Percentiles rank a stretch among this genome's conserved stretches.
Conservation (phyloP, 2,329 filamentous ascomycete genomes). For the Calcarisporium arbuscula region DNA sequence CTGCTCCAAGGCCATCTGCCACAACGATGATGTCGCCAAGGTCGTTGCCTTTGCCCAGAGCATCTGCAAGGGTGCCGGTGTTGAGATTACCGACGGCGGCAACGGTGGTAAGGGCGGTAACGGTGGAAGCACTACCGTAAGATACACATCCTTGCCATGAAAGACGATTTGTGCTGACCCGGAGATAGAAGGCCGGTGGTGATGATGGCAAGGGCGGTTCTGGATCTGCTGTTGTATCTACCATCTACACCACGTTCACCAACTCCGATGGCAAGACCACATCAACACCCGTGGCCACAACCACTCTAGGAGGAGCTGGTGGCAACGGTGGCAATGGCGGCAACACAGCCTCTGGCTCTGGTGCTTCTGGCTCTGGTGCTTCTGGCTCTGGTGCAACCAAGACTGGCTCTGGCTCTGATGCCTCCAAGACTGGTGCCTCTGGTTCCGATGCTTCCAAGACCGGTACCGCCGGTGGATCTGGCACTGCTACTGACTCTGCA, state of each 20-base stretch:
- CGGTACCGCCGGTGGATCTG: slow-evolving; percentile 17
- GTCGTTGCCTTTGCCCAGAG: slow-evolving; percentile 32
- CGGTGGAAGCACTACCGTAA: too few relatives aligned
- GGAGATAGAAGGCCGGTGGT: slow-evolving; percentile 3
- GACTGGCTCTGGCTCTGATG: slow-evolving; percentile 11
- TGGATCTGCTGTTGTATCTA: slow-evolving; percentile 20
- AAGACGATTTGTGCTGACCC: too few relatives aligned
- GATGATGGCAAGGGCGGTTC: slow-evolving; percentile 1
- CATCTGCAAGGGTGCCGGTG: slow-evolving; percentile 31
- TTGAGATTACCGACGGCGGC: slow-evolving; percentile 21
- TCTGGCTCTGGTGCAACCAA: slow-evolving; percentile 2
- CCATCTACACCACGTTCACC: slow-evolving; percentile 28
- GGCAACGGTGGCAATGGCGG: slow-evolving; percentile 14
- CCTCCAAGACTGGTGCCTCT: slow-evolving; percentile 17
- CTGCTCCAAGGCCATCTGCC: slow-evolving; percentile 41
- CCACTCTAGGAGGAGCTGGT: slow-evolving; percentile 19
- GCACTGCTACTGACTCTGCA: slow-evolving; percentile 14
- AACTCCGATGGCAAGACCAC: slow-evolving; percentile 26
- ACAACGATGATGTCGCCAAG: slow-evolving; percentile 24
- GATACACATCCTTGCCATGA: too few relatives aligned
- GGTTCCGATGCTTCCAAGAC: slow-evolving; percentile 17
- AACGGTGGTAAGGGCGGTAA: slow-evolving; percentile 5
- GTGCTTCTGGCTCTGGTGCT: slow-evolving; percentile 9
- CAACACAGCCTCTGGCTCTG: neutral
- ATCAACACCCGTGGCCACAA: slow-evolving; percentile 30